phyloP scores from a whole-genome alignment of 2,329 filamentous ascomycete species.

The Nigrospora osmanthi region DNA sequence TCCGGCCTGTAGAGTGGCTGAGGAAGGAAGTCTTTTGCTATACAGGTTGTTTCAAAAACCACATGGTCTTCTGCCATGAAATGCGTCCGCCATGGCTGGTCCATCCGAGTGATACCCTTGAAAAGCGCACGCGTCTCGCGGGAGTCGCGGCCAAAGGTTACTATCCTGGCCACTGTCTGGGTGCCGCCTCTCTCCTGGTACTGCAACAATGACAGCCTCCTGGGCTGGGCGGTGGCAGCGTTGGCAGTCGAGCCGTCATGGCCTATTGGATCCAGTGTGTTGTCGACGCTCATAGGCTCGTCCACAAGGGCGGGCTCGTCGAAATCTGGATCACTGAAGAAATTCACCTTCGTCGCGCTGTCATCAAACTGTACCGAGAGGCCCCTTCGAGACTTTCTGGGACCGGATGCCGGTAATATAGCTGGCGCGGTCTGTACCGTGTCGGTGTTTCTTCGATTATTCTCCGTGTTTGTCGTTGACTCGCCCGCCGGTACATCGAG shows the following conservation, averaged over 20 bases:
- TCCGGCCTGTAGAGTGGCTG: constrained; percentile 6
- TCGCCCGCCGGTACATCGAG: not conserved
- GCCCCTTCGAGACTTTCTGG: not conserved
- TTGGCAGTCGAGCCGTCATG: not conserved
- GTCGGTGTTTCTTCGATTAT: not conserved
- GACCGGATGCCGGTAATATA: not conserved
- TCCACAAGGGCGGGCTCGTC: constrained; percentile 9
- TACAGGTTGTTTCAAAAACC: constrained; percentile 13
- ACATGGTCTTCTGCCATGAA: constrained; percentile 14
- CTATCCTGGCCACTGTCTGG: constrained; percentile 14
- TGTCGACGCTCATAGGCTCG: constrained; percentile 14
- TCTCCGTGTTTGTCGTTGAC: not conserved
- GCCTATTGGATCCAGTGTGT: not conserved
- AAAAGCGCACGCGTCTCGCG: constrained; percentile 14
- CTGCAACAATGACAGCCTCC: constrained; percentile 12
- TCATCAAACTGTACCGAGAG: constrained; percentile 6
- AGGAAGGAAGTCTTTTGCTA: constrained; percentile 14
- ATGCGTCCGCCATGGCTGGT: constrained; percentile 12
- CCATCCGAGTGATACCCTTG: constrained; percentile 13
- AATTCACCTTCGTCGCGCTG: not conserved
- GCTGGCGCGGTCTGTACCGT: not conserved
- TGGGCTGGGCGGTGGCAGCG: constrained; percentile 2
- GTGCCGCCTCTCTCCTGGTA: constrained; percentile 15
- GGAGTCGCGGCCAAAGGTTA: constrained; percentile 14
- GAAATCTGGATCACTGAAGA: not conserved